A percentile compares a stretch with the other conserved stretches of the same genome.
phyloP scores from a whole-genome alignment of 495 filamentous ascomycete genomes.

The Penicillium paradoxum region DNA sequence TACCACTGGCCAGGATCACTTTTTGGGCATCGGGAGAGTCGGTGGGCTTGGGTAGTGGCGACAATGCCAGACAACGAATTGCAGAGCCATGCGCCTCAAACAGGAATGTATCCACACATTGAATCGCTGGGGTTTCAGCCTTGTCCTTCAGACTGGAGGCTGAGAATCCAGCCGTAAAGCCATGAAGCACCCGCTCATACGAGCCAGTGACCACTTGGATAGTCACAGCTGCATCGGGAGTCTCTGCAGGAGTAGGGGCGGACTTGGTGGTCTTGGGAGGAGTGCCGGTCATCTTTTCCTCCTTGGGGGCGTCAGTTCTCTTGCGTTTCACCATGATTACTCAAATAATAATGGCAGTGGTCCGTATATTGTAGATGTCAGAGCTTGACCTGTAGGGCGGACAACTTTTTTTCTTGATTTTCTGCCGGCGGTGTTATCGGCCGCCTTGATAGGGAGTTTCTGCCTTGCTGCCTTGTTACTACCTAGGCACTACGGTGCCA shows the following conservation, averaged over 20 bases:
- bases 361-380: conserved; percentile 4
- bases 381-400: conserved; percentile 13
- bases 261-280: conserved; percentile 36
- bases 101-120: conserved; percentile 91
- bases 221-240: conserved; percentile 42
- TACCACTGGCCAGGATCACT: conserved; percentile 80
- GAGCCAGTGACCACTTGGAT: conserved; percentile 90
- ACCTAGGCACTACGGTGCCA: no score
- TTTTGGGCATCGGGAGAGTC: conserved; percentile 57
- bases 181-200: conserved; percentile 92
- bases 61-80: conserved; percentile 85
- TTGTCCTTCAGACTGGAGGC: conserved; percentile 23
- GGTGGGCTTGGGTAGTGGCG: conserved; percentile 59
- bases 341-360: conserved; percentile 4
- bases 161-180: conserved; percentile 71
- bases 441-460: conserved; percentile 12
- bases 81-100: conserved; percentile 90
- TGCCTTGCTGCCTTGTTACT: conserved; percentile 10
- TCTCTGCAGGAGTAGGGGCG: conserved; percentile 18
- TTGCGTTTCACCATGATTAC: conserved; percentile 70
- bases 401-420: conserved; percentile 23
- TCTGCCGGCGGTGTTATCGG: conserved; percentile 22
- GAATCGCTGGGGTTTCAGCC: conserved; percentile 33
- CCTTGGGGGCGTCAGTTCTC: conserved; percentile 46
- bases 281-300: conserved; percentile 24